Evolutionary conservation across 768 basidiomycete species (phyloP), one percentile per base, ranked within the genome.

Genomic region (Suillus lakei): DNA sequence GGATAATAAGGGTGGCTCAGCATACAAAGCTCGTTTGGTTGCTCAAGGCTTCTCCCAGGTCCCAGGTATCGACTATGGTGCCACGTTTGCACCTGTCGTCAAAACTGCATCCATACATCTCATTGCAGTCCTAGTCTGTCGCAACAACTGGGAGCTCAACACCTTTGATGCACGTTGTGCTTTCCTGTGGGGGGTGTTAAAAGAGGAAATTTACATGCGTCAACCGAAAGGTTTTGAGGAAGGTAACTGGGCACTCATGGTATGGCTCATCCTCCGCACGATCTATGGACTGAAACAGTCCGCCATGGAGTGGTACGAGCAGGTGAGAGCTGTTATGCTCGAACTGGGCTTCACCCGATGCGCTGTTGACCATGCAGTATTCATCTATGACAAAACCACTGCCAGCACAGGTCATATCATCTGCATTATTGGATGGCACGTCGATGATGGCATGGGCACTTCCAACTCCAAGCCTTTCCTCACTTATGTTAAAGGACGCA

Each of bases 181-280:
- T 1, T 61, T 61, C 4, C 28, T 61, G 2, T 61, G 60, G 43
- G 60, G 43, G 0, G 16, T 38, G 0, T 16, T 61, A 8, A 30
- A 44, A 5, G 43, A 61, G n/a, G 28, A 38, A 5, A 79, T 83
- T 0, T 82, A 76, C 56, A 79, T 83, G 76, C 0, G 59, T 3
- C 79, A 81, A 64, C 81, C 81, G 0, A 66, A 69, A 0, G 73
- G 76, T 0, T 80, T 73, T 59, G 48, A 72, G 5, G 71, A 73
- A 34, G 36, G 21, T 0, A 26, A 61, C 7, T 21, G n/a, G 62
- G 71, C 18, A 1, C 43, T 26, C 3, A n/a, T n/a, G n/a, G 60
- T 36, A 2, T 61, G 55, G 55, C 16, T 1, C 5, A 58, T 58
- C 28, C 6, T 34, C 5, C 1, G 15, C 5, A 34, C 38, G 4